A percentile compares a stretch with the other conserved stretches of the same genome.
Evolutionary conservation across 352 stramenopile genomes (phyloP).

Genomic region (Phytopythium montanum): DNA sequence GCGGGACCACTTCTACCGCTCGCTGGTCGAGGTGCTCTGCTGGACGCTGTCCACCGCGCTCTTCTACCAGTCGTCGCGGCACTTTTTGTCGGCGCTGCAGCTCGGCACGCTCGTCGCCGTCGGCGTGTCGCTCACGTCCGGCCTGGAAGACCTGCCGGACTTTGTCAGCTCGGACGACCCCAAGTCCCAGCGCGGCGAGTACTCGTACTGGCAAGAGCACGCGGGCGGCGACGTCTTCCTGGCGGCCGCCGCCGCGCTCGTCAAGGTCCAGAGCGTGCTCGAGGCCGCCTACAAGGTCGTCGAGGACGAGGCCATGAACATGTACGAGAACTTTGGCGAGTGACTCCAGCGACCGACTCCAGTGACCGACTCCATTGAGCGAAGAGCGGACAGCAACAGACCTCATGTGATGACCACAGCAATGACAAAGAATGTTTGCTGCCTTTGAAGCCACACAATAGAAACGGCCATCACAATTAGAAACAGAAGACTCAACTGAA

Average conservation of each 20-base stretch:
- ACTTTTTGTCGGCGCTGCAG: conserved; percentile 49
- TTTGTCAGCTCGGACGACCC: conserved; percentile 39
- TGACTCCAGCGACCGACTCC: conserved; percentile 12
- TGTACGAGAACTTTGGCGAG: conserved; percentile 70
- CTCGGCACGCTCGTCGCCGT: conserved; percentile 55
- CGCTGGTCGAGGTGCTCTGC: conserved; percentile 56
- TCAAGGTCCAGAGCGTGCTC: conserved; percentile 37
- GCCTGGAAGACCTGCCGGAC: conserved; percentile 54
- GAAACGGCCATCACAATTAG: too few species aligned
- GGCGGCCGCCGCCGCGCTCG: conserved; percentile 30
- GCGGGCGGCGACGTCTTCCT: conserved; percentile 40
- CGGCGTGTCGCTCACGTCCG: conserved; percentile 40
- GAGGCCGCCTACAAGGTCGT: conserved; percentile 18
- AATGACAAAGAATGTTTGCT: too few species aligned
- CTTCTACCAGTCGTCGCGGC: conserved; percentile 54
- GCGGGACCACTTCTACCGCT: conserved; percentile 45
- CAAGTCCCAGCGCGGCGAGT: conserved; percentile 24
- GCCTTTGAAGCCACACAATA: too few species aligned
- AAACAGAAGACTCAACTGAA: too few species aligned
- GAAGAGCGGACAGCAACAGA: too few species aligned
- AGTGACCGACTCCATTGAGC: too few species aligned
- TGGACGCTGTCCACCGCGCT: conserved; percentile 52
- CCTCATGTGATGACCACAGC: too few species aligned
- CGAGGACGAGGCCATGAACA: conserved; percentile 51
- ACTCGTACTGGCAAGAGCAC: conserved; percentile 57